Base-by-base conservation (phyloP, 2,329 filamentous ascomycete genomes). In the Cladosporium sp. region DNA sequence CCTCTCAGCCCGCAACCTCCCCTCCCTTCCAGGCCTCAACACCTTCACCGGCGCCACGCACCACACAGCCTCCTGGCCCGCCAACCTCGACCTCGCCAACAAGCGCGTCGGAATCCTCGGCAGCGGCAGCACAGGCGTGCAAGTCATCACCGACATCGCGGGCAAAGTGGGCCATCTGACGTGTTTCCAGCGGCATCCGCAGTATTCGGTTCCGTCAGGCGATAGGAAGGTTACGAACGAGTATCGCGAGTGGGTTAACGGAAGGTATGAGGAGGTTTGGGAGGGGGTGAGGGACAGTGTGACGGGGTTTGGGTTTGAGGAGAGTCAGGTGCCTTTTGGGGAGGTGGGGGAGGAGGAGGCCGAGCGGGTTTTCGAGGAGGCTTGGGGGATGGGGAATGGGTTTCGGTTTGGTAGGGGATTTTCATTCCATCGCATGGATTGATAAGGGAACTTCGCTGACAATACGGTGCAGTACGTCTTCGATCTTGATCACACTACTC, bases 211-310 rank as follows among this genome's bases (percentile, higher is more conserved):
- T 7, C 60, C 60, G 27, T 50, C 52, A 54, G 48, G 53, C 43
- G 55, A 58, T 58, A 56, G 55, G 58, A 55, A 22, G 49, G 41
- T 50, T 35, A 51, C 22, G 42, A 62, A 32, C 52, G 62, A 43
- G 51, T 55, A 54, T 20, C 55, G 53, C 61, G 56, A 39, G 47
- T 53, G 52, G 42, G 62, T 51, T 55, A 58, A 46, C 45, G 58
- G 43, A 47, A 58, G 43, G 57, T 66, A 57, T 19, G 48, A 59
- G 53, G 30, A 54, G 54, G 40, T 69, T 65, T 55, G 55, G 63
- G 39, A 62, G 60, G 50, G 57, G 72, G 74, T 29, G 73, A 74
- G 0, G 63, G 73, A 3, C 69, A 80, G 55, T 60, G 66, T 0
- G 66, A 70, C 3, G 59, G 66, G 53, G 2, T 63, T 66, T 39